These are phyloP conservation scores for Chenopodium album DNA, from an alignment of 148 eudicot genomes.

Conservation along the genomic window DNA sequence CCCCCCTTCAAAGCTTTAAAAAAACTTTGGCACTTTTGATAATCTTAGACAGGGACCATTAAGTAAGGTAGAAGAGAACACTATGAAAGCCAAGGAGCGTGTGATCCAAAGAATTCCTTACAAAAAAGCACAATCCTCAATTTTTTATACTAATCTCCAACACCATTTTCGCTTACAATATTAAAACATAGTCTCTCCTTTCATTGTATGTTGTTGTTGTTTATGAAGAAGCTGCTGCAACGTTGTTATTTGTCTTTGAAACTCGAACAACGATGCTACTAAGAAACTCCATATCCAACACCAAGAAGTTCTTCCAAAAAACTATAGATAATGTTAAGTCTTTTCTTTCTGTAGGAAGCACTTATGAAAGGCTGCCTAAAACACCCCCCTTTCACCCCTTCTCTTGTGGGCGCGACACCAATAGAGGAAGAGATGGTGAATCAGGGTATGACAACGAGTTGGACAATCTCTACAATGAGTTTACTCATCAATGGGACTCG, in stretches of 20 bases:
- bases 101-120: conserved; percentile 27
- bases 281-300: conserved; percentile 44
- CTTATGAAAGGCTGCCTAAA: conserved; percentile 56
- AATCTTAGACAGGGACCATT: conserved; percentile 24
- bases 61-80: conserved; percentile 35
- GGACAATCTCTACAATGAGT: conserved; percentile 42
- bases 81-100: conserved; percentile 28
- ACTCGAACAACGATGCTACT: conserved; percentile 34
- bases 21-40: conserved; percentile 20
- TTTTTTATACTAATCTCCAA: conserved; percentile 6
- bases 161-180: not conserved
- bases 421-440: conserved; percentile 3
- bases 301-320: conserved; percentile 59
- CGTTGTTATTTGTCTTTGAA: not conserved
- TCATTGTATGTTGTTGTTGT: not conserved
- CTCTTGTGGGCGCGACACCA: conserved; percentile 31
- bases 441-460: conserved; percentile 27
- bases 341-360: conserved; percentile 36
- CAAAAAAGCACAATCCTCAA: conserved; percentile 13
- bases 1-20: conserved; percentile 21
- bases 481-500: conserved; percentile 34
- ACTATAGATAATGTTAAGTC: conserved; percentile 49
- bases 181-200: not conserved
- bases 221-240: conserved; percentile 15
- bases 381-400: conserved; percentile 38